These are phyloP conservation scores for Fomes fomentarius DNA, from an alignment of 1,284 basidiomycete species.

Conservation along the genomic window DNA sequence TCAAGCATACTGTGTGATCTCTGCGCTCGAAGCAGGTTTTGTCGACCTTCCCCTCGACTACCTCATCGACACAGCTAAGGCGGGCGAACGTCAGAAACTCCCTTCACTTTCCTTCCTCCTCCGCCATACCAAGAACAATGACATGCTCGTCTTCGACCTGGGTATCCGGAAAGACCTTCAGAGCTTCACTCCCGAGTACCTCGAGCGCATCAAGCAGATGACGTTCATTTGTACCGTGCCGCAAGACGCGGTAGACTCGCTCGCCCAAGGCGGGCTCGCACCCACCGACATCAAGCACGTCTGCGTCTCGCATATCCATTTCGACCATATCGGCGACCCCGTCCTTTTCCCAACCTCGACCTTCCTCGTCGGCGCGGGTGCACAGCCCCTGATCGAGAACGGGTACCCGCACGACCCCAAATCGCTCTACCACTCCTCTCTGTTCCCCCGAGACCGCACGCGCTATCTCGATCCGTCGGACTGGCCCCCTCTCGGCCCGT, in stretches of 20 bases:
- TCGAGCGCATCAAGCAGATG: conserved; percentile 13
- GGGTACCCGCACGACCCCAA: conserved; percentile 47
- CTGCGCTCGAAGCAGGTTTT: conserved; percentile 52
- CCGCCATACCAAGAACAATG: conserved; percentile 39
- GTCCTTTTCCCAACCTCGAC: conserved; percentile 48
- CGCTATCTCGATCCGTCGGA: conserved; percentile 27
- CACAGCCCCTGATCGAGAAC: conserved; percentile 36
- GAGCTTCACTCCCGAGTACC: conserved; percentile 37
- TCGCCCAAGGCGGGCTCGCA: conserved; percentile 48
- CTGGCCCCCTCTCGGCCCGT: conserved; percentile 44
- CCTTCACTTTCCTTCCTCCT: conserved; percentile 56
- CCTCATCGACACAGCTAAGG: conserved; percentile 39
- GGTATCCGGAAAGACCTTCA: conserved; percentile 52
- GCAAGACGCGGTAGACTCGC: conserved; percentile 51
- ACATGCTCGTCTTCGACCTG: conserved; percentile 53
- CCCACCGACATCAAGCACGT: conserved; percentile 47
- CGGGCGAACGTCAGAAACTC: conserved; percentile 22
- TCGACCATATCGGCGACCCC: conserved; percentile 48
- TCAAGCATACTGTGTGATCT: conserved; percentile 36
- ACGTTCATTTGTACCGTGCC: conserved; percentile 32
- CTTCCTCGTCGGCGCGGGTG: conserved; percentile 47
- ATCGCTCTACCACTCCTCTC: conserved; percentile 36
- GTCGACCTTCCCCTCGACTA: conserved; percentile 40
- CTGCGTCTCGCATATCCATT: conserved; percentile 54
- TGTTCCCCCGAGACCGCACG: conserved; percentile 48